A percentile compares a stretch with the other conserved stretches of the same genome.
These are phyloP conservation scores for Allium cepa DNA, from an alignment of 106 monocot genomes.

Conservation along the genomic window DNA sequence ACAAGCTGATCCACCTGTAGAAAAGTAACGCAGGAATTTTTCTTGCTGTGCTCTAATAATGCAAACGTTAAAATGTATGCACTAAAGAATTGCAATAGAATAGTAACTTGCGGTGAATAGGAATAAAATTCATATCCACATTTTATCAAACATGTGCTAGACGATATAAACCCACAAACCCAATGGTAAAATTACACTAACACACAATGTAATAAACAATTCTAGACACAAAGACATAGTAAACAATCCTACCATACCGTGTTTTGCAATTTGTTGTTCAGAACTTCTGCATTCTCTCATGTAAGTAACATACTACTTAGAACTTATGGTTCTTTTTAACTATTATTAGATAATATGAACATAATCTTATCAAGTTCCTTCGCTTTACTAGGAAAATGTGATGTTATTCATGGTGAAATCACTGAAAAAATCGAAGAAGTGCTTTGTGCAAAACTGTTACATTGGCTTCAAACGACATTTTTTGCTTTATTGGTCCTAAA, in stretches of 20 bases:
- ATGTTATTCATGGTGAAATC: slow-evolving; percentile 50
- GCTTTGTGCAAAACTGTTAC: slow-evolving; percentile 75
- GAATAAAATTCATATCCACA: too few species aligned
- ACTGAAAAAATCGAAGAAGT: slow-evolving; percentile 85
- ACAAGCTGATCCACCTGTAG: slow-evolving; percentile 91
- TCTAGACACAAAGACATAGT: too few species aligned
- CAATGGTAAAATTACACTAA: too few species aligned
- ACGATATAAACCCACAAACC: too few species aligned
- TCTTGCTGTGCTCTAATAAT: too few species aligned
- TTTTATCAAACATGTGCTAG: too few species aligned
- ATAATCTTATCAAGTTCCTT: too few species aligned
- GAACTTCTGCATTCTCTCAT: slow-evolving; percentile 50
- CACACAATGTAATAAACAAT: too few species aligned
- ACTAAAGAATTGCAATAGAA: too few species aligned
- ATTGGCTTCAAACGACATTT: slow-evolving; percentile 73
- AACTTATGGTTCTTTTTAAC: not conserved
- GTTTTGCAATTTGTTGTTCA: slow-evolving; percentile 47
- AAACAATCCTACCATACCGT: too few species aligned
- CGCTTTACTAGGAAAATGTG: slow-evolving; percentile 36
- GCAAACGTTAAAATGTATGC: too few species aligned
- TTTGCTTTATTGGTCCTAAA: slow-evolving; percentile 33
- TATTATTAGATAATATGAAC: not conserved
- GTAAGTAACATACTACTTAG: slow-evolving; percentile 24
- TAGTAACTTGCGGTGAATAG: too few species aligned
- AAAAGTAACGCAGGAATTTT: slow-evolving; percentile 1